Base-by-base conservation (phyloP, 768 basidiomycete species). In the Lactarius sp. region DNA sequence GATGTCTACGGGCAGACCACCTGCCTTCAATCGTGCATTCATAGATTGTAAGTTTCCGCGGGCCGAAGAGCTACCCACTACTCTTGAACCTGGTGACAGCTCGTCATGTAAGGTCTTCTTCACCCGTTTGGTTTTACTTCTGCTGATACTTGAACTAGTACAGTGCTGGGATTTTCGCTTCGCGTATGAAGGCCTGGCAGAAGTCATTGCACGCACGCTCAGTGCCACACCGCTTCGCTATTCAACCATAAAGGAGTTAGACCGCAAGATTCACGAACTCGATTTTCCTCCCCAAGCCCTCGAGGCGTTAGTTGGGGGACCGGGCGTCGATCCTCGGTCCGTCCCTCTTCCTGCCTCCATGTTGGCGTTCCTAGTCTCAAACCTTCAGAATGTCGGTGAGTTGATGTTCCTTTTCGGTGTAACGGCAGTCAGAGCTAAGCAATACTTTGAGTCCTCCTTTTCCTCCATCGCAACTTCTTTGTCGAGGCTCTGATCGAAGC, bases 1-100 rank as follows among this genome's bases (percentile, higher is more conserved):
- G 68, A 76, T 91, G 12, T 81, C 81, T 59, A 87, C 84, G 0
- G 88, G 88, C 12, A 80, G 88, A 34, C 88, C 88, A 0, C 88
- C 88, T 0, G 80, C 83, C 1, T 85, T 90, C 64, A 82, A 81
- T 6, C 77, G 84, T 3, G 78, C 82, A 0, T 90, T 85, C 65
- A 77, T 87, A 53, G 88, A 91, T 73, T 89, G 86, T 70, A 77
- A 77, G 51, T 84, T 78, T 67, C 88, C 88, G 1, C 75, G 75
- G 65, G 77, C 76, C 36, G 71, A 75, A 37, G 70, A 72, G 9
- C 58, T 71, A 13, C 58, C 54, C 10, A 20, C 60, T 7, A 66
- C 73, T 68, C 57, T 65, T 47, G 74, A 74, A 7, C 65, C 60
- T 18, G 73, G 74, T 49, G 60, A 66, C 16, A 62, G 64, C 16